Evolutionary conservation across 805 yeast species (phyloP), one percentile per base, ranked within the genome.

Genomic region (Lipomyces yamadae): DNA sequence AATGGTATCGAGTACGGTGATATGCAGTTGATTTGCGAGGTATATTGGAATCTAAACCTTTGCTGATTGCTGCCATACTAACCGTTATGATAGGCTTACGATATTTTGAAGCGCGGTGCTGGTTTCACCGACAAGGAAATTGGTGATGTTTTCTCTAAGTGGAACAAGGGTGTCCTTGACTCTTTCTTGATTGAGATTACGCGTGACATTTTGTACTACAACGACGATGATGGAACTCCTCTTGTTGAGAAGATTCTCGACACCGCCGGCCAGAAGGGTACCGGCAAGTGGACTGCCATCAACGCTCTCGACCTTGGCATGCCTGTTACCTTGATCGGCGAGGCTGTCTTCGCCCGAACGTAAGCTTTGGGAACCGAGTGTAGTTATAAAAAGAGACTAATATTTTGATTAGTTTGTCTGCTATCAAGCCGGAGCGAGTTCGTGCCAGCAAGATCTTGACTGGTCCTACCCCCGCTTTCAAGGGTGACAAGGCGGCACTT

Each of bases 1-100:
- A 94, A 94, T 81, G 99, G 99, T 90, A 94, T 94, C 76, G 99
- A 94, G 84, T 94, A 94, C 82, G 99, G 98, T 86, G 99, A 94
- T 83, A 94, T 94, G 99, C 99, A 94, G 85, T 86, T 94, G 85
- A 94, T 94, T 80, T 88, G 94, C 82, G 99, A 94, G 34, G 55
- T 52, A 52, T n/a, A 34, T 29, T 52, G 6, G n/a, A 5, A 32
- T 32, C n/a, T n/a, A n/a, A 34, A 10, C 11, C 34, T 2, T 29
- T 29, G n/a, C 8, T n/a, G 4, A 10, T 29, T 52, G 2, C 10
- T 29, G 7, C 24, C 34, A n/a, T 3, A 29, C 29, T 24, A 52
- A 52, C 55, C 3, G n/a, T 42, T 24, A 10, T 10, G 10, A 3
- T 52, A 52, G 85, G 97, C 98, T 73, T 94, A 94, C 83, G 98